Conservation (phyloP, 768 basidiomycete species). For the Hortiboletus campestris region DNA sequence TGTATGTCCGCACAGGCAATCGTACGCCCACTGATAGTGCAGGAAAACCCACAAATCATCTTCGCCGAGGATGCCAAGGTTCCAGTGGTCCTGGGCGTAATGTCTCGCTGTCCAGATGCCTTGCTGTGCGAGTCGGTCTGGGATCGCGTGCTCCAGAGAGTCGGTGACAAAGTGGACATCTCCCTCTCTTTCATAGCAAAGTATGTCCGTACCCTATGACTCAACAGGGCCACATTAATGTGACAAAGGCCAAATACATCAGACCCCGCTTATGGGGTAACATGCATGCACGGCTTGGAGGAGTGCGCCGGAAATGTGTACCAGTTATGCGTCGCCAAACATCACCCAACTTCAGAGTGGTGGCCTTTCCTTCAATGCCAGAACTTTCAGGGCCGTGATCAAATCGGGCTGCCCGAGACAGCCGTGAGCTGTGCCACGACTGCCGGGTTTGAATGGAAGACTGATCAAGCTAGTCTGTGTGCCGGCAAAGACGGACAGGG, state of each 20-base stretch:
- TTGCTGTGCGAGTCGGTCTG: conserved; percentile 76
- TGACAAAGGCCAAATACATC: conserved; percentile 54
- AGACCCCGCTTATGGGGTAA: conserved; percentile 72
- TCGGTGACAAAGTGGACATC: conserved; percentile 63
- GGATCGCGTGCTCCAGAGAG: conserved; percentile 63
- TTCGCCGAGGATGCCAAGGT: conserved; percentile 38
- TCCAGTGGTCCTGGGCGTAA: conserved; percentile 55
- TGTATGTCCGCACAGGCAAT: conserved; percentile 12
- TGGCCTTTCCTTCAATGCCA: conserved; percentile 85
- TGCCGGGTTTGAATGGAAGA: conserved; percentile 68
- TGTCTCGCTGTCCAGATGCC: conserved; percentile 81
- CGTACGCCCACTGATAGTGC: conserved; percentile 19
- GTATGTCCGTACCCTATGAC: conserved; percentile 43
- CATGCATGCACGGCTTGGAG: conserved; percentile 73
- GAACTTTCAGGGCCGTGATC: conserved; percentile 58
- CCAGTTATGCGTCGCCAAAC: conserved; percentile 74
- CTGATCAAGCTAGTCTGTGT: conserved; percentile 53
- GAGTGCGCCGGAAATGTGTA: conserved; percentile 92
- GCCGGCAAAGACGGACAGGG: conserved; percentile 60
- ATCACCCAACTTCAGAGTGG: conserved; percentile 57
- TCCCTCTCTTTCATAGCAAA: conserved; percentile 70
- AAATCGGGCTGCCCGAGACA: conserved; percentile 64
- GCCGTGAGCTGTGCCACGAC: conserved; percentile 64
- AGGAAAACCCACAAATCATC: conserved; percentile 14
- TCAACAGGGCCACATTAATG: conserved; percentile 11